These are phyloP conservation scores for Adansonia grandidieri DNA, from an alignment of 441 rosid genomes.

Conservation along the genomic window DNA sequence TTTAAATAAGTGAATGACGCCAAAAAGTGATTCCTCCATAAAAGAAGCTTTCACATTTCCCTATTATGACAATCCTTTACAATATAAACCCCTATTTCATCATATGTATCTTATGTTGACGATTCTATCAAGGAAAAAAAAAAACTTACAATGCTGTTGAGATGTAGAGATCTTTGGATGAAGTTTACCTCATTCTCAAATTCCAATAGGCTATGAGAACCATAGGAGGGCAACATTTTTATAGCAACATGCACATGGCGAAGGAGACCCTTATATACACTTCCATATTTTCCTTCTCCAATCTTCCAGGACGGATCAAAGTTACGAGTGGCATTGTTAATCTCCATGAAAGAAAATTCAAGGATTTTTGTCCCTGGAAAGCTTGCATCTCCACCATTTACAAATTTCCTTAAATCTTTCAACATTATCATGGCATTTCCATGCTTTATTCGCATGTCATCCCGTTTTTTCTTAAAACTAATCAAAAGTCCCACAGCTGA, in stretches of 20 bases:
- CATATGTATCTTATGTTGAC: neutral
- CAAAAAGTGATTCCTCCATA: neutral
- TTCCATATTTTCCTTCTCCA: conserved; percentile 85
- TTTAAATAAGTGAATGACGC: neutral
- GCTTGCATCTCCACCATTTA: conserved; percentile 41
- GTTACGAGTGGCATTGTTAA: conserved; percentile 74
- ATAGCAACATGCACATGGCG: conserved; percentile 75
- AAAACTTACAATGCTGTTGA: neutral
- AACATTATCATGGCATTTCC: conserved; percentile 56
- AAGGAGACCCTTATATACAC: conserved; percentile 75
- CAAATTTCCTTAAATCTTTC: conserved; percentile 45
- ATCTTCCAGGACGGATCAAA: conserved; percentile 85
- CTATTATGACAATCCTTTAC: neutral
- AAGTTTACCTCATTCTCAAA: conserved; percentile 66
- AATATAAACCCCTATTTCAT: neutral
- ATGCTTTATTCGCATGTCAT: conserved; percentile 62
- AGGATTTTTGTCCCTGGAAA: conserved; percentile 60
- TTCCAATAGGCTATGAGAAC: conserved; percentile 58
- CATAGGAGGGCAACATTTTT: conserved; percentile 86
- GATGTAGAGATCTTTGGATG: conserved; percentile 10
- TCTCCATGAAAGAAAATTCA: conserved; percentile 78
- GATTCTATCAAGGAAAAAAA: neutral
- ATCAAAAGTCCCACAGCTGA: conserved; percentile 85
- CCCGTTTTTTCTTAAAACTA: conserved; percentile 70
- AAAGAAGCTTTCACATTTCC: conserved; percentile 11